Base-by-base conservation (phyloP, 73 alveolate genomes). In the Paramecium bursaria region DNA sequence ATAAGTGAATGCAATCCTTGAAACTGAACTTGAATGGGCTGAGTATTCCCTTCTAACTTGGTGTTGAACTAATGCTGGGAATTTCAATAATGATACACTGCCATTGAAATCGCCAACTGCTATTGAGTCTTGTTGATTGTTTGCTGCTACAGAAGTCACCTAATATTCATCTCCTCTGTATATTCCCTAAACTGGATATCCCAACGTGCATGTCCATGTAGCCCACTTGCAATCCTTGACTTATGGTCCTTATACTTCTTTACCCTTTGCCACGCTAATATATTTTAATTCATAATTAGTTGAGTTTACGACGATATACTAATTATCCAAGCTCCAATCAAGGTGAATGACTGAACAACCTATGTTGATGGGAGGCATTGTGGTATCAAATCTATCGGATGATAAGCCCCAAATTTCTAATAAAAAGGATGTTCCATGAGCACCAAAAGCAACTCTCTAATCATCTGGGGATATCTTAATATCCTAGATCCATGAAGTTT, bases 31-130 rank as follows among this genome's bases (percentile, higher is more conserved):
- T 47, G 98, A 88, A 85, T 97, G 99, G 14, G 98, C 99, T 53
- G 87, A 89, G 87, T 95, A 97, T 46, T 91, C 91, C 79, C 94
- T 94, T 80, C 50, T 85, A 27, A 87, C 85, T 25, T 97, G 95
- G 53, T 88, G 90, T 52, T 94, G 98, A n/a, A 90, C 91, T 11
- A 88, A 97, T 48, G 97, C 96, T 17, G 99, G 99, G 87, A 93
- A 95, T 86, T 90, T 91, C 86, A 94, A 97, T 25, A 97, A 85
- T 73, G 95, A 95, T n/a, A 95, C 95, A 46, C 87, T 90, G 19
- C 98, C 95, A 53, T 88, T 86, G 73, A 92, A 98, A 87, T 97
- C 99, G 5, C 97, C 98, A 2, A 98, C 90, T 21, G 99, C 99
- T 9, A 97, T 92, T 2, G 95, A 85, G 23, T 82, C 74, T 54